Conservation (phyloP, 805 yeast species). For the Metschnikowia colocasiae region DNA sequence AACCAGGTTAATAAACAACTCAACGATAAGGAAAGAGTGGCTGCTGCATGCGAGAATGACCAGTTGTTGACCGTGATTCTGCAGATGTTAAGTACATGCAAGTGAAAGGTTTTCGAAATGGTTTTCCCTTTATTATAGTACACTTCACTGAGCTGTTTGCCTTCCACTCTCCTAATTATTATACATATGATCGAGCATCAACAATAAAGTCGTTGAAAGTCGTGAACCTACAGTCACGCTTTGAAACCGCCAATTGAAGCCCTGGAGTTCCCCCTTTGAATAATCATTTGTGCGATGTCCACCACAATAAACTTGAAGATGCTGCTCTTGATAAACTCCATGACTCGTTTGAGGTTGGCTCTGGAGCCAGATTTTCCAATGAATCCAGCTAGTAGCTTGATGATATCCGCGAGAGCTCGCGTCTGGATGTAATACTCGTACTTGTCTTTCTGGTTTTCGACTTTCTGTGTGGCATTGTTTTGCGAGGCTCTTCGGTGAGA, state of each 20-base stretch:
- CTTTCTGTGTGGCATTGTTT: constrained; percentile 17
- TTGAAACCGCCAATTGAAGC: neutral
- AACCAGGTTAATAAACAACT: constrained; percentile 93
- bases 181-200: neutral
- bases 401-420: constrained; percentile 17
- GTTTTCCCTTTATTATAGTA: neutral
- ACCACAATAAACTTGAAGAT: constrained; percentile 36
- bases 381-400: constrained; percentile 9
- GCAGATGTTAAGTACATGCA: constrained; percentile 85
- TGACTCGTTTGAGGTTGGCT: constrained; percentile 23
- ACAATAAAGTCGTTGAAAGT: neutral
- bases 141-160: neutral
- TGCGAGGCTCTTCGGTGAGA: constrained; percentile 19
- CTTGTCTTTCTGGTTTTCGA: constrained; percentile 31
- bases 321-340: constrained; percentile 35
- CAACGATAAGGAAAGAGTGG: constrained; percentile 95
- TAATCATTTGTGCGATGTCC: constrained; percentile 35
- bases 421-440: constrained; percentile 35
- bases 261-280: constrained; percentile 13
- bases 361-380: constrained; percentile 14
- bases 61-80: constrained; percentile 87
- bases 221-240: neutral
- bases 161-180: neutral
- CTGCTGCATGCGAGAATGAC: constrained; percentile 97
- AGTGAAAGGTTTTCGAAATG: constrained; percentile 15